Evolutionary conservation across 495 filamentous ascomycete genomes (phyloP).

Genomic region (Neurospora sp.): DNA sequence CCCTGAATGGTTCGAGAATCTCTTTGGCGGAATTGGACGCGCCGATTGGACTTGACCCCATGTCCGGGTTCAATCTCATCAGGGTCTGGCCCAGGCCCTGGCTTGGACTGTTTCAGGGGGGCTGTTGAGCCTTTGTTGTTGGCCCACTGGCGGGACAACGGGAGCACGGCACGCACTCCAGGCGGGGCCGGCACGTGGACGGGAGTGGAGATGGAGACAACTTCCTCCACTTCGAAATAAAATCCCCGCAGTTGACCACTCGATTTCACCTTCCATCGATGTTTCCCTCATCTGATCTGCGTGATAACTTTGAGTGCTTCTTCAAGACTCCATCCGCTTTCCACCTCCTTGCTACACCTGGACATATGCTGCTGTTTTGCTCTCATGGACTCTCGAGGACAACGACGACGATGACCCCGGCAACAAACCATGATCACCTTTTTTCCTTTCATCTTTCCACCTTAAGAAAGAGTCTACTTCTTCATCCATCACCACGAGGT

Average conservation of each 20-base stretch:
- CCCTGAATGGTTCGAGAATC: not conserved
- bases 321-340: not conserved
- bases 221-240: not conserved
- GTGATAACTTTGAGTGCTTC: not conserved
- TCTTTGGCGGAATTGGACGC: not conserved
- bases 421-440: not conserved
- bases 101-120: not conserved
- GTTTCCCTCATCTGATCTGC: not conserved
- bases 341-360: not conserved
- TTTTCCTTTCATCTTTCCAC: not conserved
- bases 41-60: not conserved
- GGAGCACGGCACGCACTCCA: not conserved
- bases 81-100: not conserved
- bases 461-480: not conserved
- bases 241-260: not conserved
- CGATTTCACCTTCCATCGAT: not conserved
- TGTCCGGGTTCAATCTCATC: not conserved
- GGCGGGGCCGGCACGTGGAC: not conserved
- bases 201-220: not conserved
- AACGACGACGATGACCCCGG: not conserved
- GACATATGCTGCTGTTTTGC: not conserved
- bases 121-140: not conserved
- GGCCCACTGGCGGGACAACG: not conserved
- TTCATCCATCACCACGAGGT: not conserved
- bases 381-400: not conserved